Evolutionary conservation across 371 early-diverging fungal genomes (phyloP), one percentile per base, ranked within the genome.

Genomic region (Mucor indicus): DNA sequence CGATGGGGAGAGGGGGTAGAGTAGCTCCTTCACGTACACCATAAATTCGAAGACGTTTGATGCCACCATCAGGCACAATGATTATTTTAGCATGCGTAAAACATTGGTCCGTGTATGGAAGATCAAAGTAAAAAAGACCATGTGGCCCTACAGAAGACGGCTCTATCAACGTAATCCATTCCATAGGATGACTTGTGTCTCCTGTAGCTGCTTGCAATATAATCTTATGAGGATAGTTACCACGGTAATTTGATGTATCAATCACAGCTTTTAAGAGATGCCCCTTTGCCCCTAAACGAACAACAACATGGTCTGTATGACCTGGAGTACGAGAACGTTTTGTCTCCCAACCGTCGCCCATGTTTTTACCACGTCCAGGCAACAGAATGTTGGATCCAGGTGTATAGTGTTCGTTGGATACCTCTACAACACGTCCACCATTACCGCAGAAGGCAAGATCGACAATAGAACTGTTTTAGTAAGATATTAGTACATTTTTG

Each of bases 191-290:
- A n/a, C n/a, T n/a, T n/a, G n/a, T n/a, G 29, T 27, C 29, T 27
- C 11, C 11, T 7, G 5, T 5, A 27, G 29, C 7, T 16, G 78
- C 87, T 44, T 86, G 72, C 32, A 91, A 63, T 17, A 73, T 51
- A 22, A 85, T 80, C 24, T 79, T 71, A 58, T 90, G 78, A 21
- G 96, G 95, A 55, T 80, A 90, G 69, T 92, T 92, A 45, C 96
- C 96, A 60, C 85, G 83, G 67, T 81, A 93, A 48, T 87, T 80
- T 33, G 81, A 81, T 4, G 95, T 95, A 56, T 96, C 96, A 15
- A 96, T 67, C 38, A 85, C 87, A 23, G 87, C 78, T 52, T 84
- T 75, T 11, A 86, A 64, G 17, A 95, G 57, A 52, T 79, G 84
- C 3, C 91, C 92, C n/a, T 77, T 67, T 53, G 64, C 75, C 37